Base-by-base conservation (phyloP, 352 stramenopile genomes). In the Aphanomyces stellatus region DNA sequence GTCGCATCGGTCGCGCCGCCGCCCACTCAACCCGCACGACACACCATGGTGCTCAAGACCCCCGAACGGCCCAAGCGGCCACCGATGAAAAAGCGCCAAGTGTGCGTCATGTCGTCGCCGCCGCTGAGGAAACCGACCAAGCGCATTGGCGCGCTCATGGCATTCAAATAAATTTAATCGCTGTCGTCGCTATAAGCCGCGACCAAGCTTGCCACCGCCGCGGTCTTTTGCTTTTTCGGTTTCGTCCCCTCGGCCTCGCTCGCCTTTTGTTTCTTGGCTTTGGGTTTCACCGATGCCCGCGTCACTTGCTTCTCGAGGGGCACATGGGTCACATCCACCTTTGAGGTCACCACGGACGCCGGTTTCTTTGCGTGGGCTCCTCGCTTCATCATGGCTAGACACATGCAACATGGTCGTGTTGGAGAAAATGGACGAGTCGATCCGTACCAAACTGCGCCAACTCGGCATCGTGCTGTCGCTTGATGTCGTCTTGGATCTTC, bases 91-190 rank as follows among this genome's bases (percentile, higher is more conserved):
- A 73, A 72, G 13, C 71, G 59, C 8, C 74, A 81, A 1, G 76
- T 95, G 8, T 69, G 91, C 24, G 76, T 95, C 2, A 82, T 82
- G 65, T 85, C 86, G 10, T 95, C 86, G 7, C 86, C 86, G 22
- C 86, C 86, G 48, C 74, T 95, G 49, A 22, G 49, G 49, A 57
- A 57, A 57, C 49, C 49, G 13, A 37, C 30, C 25, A 57, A 57
- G 27, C 49, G 49, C 0, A 7, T 57, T 15, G 49, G 49, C 6
- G 22, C 49, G n/a, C 25, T 57, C 17, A 57, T 57, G 49, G 22
- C 25, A 34, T 57, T 57, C 49, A 57, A 57, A 57, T 57, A 57
- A 57, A 40, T 30, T 53, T 28, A 53, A 53, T 34, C 25, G 49
- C 28, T 30, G 49, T 57, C 49, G 27, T 57, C 49, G 30, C 49